Percentiles rank a stretch among this genome's conserved stretches.
Conservation (phyloP, 768 basidiomycete genomes). For the Suillus sp. region DNA sequence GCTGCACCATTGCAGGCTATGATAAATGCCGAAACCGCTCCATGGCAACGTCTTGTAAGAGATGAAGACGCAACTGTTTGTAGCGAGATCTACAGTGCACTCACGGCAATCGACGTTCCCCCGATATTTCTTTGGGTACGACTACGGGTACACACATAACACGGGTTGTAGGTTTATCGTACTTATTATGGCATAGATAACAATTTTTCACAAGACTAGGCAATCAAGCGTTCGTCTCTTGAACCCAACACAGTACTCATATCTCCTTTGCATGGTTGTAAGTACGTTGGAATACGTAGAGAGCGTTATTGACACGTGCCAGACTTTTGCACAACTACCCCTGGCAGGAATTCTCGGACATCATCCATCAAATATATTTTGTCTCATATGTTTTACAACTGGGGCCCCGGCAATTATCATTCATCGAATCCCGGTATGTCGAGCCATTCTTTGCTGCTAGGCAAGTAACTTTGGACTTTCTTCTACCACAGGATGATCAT, state of each 20-base stretch:
- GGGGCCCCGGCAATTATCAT: background rate
- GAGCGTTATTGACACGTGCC: background rate
- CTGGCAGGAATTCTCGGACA: background rate
- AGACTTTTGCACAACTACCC: background rate
- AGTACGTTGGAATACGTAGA: slow-evolving; percentile 1
- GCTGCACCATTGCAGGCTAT: slow-evolving; percentile 37
- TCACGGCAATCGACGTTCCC: background rate
- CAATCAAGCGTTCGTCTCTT: background rate
- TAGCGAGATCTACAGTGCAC: background rate
- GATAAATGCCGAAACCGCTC: slow-evolving; percentile 30
- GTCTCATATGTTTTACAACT: background rate
- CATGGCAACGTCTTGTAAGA: background rate
- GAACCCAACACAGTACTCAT: background rate
- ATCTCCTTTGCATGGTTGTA: background rate
- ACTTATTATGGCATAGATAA: background rate
- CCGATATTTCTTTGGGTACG: background rate
- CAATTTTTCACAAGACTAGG: background rate
- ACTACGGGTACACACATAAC: background rate
- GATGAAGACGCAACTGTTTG: too few species aligned
- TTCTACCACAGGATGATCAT: background rate
- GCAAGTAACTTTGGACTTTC: background rate
- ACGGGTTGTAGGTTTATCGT: background rate
- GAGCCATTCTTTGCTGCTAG: background rate
- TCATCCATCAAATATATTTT: background rate
- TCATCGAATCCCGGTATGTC: background rate